These are phyloP conservation scores for Mycena vitilis DNA, from an alignment of 768 basidiomycete species.

Conservation along the genomic window DNA sequence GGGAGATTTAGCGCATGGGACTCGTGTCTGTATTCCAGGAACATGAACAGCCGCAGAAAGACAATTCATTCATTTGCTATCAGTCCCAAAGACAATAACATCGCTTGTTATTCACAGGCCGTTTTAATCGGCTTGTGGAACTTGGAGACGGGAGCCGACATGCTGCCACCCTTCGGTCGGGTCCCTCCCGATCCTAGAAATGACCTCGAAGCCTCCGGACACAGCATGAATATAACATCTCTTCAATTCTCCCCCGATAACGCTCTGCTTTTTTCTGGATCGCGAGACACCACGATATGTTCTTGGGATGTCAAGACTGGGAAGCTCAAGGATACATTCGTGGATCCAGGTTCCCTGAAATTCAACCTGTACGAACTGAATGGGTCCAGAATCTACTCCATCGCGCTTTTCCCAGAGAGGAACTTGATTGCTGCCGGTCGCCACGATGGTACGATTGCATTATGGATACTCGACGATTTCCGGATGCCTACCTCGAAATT, in stretches of 20 bases:
- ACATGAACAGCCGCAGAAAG: background rate
- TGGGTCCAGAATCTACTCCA: background rate
- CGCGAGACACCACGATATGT: background rate
- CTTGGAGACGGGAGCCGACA: conserved; percentile 1
- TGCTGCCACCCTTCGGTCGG: background rate
- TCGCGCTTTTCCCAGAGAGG: background rate
- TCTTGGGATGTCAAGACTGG: conserved; percentile 4
- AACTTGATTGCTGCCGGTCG: background rate
- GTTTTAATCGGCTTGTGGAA: background rate
- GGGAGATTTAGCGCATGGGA: background rate
- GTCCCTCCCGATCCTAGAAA: no score
- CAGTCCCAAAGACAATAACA: no score
- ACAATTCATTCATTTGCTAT: background rate
- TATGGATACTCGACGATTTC: background rate
- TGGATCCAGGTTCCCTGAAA: background rate
- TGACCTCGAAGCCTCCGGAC: background rate
- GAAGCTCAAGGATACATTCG: background rate
- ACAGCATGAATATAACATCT: background rate
- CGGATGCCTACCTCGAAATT: background rate
- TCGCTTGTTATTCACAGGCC: background rate
- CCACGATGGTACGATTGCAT: background rate
- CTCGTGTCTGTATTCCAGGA: conserved; percentile 1
- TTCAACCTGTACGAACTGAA: background rate
- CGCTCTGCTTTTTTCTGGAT: background rate
- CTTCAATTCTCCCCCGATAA: background rate